phyloP scores from a whole-genome alignment of 495 filamentous ascomycete species.

The Aspergillus biplanus region DNA sequence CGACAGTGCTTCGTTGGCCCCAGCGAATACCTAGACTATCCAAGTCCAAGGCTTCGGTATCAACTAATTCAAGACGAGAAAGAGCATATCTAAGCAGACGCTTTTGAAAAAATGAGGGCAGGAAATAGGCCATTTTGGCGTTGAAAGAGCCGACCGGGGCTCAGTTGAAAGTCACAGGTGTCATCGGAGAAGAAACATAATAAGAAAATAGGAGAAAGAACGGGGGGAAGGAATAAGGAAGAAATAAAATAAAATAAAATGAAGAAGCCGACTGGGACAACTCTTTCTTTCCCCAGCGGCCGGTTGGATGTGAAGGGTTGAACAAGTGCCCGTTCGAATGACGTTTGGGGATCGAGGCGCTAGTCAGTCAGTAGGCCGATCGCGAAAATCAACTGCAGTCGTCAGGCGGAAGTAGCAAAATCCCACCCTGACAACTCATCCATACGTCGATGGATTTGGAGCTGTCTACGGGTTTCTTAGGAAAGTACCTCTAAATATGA shows the following conservation, averaged over 20 bases:
- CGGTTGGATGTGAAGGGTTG: conserved; percentile 18
- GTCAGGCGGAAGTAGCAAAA: conserved; percentile 41
- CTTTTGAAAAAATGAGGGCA: conserved; percentile 81
- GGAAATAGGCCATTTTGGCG: conserved; percentile 57
- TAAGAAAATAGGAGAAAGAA: conserved; percentile 19
- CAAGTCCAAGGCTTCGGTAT: conserved; percentile 76
- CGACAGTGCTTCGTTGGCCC: conserved; percentile 75
- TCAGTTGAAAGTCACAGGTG: conserved; percentile 30
- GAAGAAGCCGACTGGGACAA: conserved; percentile 7
- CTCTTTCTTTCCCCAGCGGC: conserved; percentile 9
- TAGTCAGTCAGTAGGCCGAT: conserved; percentile 17
- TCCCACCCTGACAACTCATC: conserved; percentile 33
- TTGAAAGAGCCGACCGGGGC: conserved; percentile 36
- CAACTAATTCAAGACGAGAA: conserved; percentile 77
- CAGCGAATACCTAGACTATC: conserved; percentile 78
- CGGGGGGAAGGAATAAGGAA: conserved; percentile 2
- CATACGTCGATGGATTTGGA: conserved; percentile 14
- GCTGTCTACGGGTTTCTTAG: neutral
- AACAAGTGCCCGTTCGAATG: conserved; percentile 24
- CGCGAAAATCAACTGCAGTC: conserved; percentile 32
- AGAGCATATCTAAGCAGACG: conserved; percentile 79
- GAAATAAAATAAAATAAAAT: conserved; percentile 3
- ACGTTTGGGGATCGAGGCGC: conserved; percentile 28
- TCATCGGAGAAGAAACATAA: conserved; percentile 37
- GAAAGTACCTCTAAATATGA: neutral